Conservation (phyloP, 2,329 filamentous ascomycete genomes). For the Trematosphaeria pertusa region DNA sequence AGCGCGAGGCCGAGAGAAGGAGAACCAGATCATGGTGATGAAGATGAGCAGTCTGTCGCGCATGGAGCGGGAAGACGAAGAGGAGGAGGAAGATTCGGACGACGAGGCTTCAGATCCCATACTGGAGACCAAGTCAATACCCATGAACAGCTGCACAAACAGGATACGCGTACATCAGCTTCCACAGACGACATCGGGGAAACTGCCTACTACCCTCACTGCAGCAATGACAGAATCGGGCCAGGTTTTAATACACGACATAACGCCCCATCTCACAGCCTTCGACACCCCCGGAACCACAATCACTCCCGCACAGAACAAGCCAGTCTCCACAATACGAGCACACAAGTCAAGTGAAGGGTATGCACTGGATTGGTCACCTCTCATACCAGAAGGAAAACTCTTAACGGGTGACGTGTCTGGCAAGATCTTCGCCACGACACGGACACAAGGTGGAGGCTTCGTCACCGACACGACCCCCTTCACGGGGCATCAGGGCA, state of each 20-base stretch:
- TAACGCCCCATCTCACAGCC: conserved; percentile 84
- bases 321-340: conserved; percentile 84
- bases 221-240: conserved; percentile 92
- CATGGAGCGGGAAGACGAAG: conserved; percentile 79
- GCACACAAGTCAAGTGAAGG: conserved; percentile 89
- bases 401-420: conserved; percentile 91
- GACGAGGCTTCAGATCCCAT: conserved; percentile 83
- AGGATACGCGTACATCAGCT: conserved; percentile 88
- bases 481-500: conserved; percentile 83
- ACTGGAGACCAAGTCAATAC: conserved; percentile 89
- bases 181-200: conserved; percentile 72
- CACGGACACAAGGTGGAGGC: conserved; percentile 83
- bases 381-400: conserved; percentile 78
- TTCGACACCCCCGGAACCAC: conserved; percentile 88
- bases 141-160: conserved; percentile 87
- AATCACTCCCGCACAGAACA: conserved; percentile 83
- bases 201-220: conserved; percentile 80
- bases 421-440: conserved; percentile 87
- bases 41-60: conserved; percentile 91
- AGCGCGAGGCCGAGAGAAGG: conserved; percentile 73
- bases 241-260: conserved; percentile 90
- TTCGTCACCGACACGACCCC: conserved; percentile 87
- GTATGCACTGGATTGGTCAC: conserved; percentile 97
- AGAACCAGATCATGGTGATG: conserved; percentile 95
- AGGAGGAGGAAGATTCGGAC: conserved; percentile 71